Percentiles rank a stretch among this genome's conserved stretches.
phyloP scores from a whole-genome alignment of 768 basidiomycete species.

The Sarcomyxa edulis region DNA sequence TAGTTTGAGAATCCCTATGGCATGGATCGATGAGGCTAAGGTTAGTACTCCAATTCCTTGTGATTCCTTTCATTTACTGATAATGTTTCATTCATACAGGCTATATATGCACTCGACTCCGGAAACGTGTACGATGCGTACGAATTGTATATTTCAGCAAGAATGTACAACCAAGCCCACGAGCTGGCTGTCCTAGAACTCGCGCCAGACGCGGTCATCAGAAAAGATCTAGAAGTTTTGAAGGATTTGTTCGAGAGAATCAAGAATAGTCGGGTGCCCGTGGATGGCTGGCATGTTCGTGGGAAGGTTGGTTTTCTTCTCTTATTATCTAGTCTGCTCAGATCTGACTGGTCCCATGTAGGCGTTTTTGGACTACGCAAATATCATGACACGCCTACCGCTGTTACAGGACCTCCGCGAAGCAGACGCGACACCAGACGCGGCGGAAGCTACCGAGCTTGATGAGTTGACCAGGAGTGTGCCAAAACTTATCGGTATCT shows the following conservation, averaged over 20 bases:
- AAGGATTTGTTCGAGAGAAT: slow-evolving; percentile 67
- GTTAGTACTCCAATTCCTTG: slow-evolving; percentile 33
- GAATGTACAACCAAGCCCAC: slow-evolving; percentile 70
- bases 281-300: slow-evolving; percentile 77
- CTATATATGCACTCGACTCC: slow-evolving; percentile 53
- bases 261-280: slow-evolving; percentile 40
- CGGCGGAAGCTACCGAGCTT: slow-evolving; percentile 43
- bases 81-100: slow-evolving; percentile 37
- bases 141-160: slow-evolving; percentile 68
- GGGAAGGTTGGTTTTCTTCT: slow-evolving; percentile 64
- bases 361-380: slow-evolving; percentile 70
- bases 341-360: slow-evolving; percentile 17
- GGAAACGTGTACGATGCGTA: slow-evolving; percentile 72
- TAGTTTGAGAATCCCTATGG: slow-evolving; percentile 72
- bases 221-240: slow-evolving; percentile 59
- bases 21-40: slow-evolving; percentile 91
- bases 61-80: slow-evolving; percentile 2
- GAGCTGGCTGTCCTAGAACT: slow-evolving; percentile 81
- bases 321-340: slow-evolving; percentile 3
- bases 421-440: slow-evolving; percentile 36
- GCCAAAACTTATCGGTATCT: slow-evolving; percentile 58
- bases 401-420: slow-evolving; percentile 42
- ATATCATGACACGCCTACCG: slow-evolving; percentile 56
- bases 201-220: slow-evolving; percentile 81
- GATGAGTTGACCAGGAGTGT: slow-evolving; percentile 55